Evolutionary conservation across 78 protist species (phyloP), one percentile per base, ranked within the genome.

Genomic region (Monocercomonoides exilis): DNA sequence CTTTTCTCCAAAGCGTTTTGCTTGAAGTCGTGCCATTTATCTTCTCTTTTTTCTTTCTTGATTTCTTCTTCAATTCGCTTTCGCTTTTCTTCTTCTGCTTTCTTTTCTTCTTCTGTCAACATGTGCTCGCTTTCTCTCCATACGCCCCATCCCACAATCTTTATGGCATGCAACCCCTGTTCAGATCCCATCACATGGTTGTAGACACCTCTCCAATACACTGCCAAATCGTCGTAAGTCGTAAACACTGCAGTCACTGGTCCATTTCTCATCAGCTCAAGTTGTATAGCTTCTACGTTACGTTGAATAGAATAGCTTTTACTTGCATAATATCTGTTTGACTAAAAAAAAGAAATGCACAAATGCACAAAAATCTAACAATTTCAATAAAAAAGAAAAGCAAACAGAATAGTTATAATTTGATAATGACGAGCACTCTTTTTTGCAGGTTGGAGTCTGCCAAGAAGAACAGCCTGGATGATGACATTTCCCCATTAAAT

Each of bases 381-480:
- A 21, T 54, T 21, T 11, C 11, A 21, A 54, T 54, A 54, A 54
- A 54, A 21, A 54, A 54, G 21, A 54, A 54, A 54, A 29, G 70
- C 21, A 21, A 54, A 54, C 21, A 21, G 21, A 11, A 21, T 11
- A 54, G 21, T 29, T 29, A 21, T 54, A 21, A 54, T 29, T 54
- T 54, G 38, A 54, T 21, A 54, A 54, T 29, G 21, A 29, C 70
- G 70, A 54, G 11, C 82, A 79, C 5, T 6, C 21, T 32, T 21
- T 79, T 33, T 32, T 6, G 11, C 82, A 79, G 42, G 82, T 29
- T 5, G 82, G 82, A 6, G 82, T 79, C 5, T 33, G 82, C 82
- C 82, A 79, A 21, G 6, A 33, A 29, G 82, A 79, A 41, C 82
- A 79, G 82, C 82, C 82, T 33, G 82, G 82, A 21, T 79, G 82